These are phyloP conservation scores for Pseudogymnoascus sp. DNA, from an alignment of 2,329 filamentous ascomycete genomes.

Conservation along the genomic window DNA sequence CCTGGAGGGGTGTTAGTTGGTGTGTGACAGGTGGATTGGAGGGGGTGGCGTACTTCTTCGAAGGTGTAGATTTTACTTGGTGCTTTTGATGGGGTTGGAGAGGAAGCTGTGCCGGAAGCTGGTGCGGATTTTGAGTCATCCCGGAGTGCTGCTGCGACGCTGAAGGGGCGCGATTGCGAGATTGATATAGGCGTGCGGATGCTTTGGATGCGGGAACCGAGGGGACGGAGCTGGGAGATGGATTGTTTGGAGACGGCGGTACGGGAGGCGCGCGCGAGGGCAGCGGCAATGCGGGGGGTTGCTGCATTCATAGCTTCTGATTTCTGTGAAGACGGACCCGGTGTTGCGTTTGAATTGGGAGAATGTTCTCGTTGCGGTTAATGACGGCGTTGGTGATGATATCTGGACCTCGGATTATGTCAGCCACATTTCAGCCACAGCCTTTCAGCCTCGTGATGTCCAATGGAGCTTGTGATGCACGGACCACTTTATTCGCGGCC, in stretches of 20 bases:
- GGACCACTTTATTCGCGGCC: not conserved
- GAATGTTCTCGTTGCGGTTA: not conserved
- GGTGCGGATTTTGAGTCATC: not conserved
- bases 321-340: not conserved
- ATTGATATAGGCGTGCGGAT: not conserved
- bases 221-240: not conserved
- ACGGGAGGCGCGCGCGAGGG: not conserved
- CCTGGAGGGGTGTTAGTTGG: slow-evolving; percentile 21
- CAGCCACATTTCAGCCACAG: not conserved
- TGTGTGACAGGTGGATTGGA: not conserved
- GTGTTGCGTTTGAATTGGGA: not conserved
- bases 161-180: not conserved
- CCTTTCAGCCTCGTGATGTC: slow-evolving; percentile 5
- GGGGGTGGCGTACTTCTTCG: slow-evolving; percentile 29
- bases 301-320: not conserved
- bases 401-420: not conserved
- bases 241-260: not conserved
- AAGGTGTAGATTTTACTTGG: slow-evolving; percentile 40
- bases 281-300: not conserved
- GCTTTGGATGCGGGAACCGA: not conserved
- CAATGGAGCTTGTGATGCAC: not conserved
- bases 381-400: not conserved
- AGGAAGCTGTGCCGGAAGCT: not conserved
- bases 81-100: not conserved
- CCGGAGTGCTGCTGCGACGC: not conserved